phyloP scores from a whole-genome alignment of 23 red algal genomes.

The Gracilaria caudata region DNA sequence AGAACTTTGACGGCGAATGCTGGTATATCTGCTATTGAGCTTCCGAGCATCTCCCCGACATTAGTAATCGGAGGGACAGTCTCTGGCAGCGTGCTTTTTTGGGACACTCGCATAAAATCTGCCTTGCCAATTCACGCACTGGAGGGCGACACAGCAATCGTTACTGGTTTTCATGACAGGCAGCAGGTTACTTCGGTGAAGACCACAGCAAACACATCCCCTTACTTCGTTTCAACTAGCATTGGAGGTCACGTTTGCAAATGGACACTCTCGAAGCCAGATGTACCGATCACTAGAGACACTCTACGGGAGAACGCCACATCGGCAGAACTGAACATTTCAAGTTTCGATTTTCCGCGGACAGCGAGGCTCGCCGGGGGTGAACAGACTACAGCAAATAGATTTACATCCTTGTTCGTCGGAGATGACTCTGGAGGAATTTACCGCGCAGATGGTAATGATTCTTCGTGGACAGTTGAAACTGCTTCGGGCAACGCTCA shows the following conservation, averaged over 20 bases:
- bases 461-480: slow-evolving; percentile 30
- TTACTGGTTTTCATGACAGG: slow-evolving; percentile 25
- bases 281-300: slow-evolving; percentile 21
- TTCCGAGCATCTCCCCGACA: slow-evolving; percentile 33
- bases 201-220: slow-evolving; percentile 17
- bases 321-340: slow-evolving; percentile 36
- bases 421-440: slow-evolving; percentile 24
- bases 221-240: slow-evolving; percentile 36
- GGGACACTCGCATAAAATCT: slow-evolving; percentile 57
- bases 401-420: slow-evolving; percentile 20
- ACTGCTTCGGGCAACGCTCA: not conserved
- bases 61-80: slow-evolving; percentile 40
- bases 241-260: slow-evolving; percentile 43
- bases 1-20: slow-evolving; percentile 19
- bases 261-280: slow-evolving; percentile 50
- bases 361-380: slow-evolving; percentile 4
- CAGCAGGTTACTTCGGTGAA: slow-evolving; percentile 22
- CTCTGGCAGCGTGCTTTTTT: slow-evolving; percentile 31
- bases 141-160: slow-evolving; percentile 2
- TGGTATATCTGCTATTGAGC: slow-evolving; percentile 37
- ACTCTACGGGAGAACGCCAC: slow-evolving; percentile 7
- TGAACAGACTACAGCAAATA: slow-evolving; percentile 18
- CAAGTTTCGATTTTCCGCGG: slow-evolving; percentile 40
- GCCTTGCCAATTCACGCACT: slow-evolving; percentile 26
- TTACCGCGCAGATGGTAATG: slow-evolving; percentile 18